Evolutionary conservation across 441 rosid species (phyloP), one percentile per base, ranked within the genome.

Genomic region (Daphne laureola): DNA sequence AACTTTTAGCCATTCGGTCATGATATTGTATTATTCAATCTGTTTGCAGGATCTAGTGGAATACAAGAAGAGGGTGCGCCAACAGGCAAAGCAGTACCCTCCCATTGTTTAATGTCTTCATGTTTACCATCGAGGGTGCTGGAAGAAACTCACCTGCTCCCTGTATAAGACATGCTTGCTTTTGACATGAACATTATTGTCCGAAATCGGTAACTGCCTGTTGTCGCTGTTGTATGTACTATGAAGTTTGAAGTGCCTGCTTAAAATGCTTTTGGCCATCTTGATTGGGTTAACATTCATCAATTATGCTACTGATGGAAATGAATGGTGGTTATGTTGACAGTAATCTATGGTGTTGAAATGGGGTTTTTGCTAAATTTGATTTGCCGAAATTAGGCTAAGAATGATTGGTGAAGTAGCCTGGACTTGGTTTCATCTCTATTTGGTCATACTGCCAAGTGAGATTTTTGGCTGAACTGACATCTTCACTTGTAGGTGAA

Each of bases 11-110:
- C 17, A 47, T 17, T 23, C 25, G 12, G 9, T 31, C 38, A 31
- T 31, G 38, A 31, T 31, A 7, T 31, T 49, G 4, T 31, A 23
- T 49, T 27, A 23, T 13, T 13, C 52, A 8, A 5, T 53, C 2
- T 9, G 18, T 54, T 31, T 68, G 73, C 75, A 92, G 98, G 96
- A 92, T 74, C 67, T 68, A 14, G 65, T 17, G 0, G 98, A 92
- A 70, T 88, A 92, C 64, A 88, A 82, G 91, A 92, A 70, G 72
- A 84, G 98, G 68, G 87, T 92, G 17, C 79, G 89, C 58, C 82
- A 62, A 68, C 98, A 92, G 76, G 83, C 96, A 38, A 92, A 89
- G 83, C 91, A 77, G 55, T 89, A 86, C 61, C 98, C 98, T 27
- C 70, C 94, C 26, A 61, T 85, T 38, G 77, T 85, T 62, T 87